Evolutionary conservation across 106 monocot species (phyloP).

Genomic region (Iris macrosiphon): DNA sequence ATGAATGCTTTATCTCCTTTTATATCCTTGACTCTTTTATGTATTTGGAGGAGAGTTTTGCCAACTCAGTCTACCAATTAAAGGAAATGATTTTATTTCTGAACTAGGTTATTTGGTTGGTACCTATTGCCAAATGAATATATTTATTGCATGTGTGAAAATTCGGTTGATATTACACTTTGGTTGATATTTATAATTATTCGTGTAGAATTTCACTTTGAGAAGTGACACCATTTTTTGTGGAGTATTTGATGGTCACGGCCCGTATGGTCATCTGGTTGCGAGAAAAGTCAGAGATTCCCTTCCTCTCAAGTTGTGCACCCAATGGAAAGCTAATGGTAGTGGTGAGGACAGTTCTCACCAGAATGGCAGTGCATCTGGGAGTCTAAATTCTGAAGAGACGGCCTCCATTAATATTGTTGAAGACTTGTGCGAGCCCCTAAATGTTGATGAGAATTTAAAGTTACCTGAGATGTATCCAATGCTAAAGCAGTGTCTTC

Average conservation of each 20-base stretch:
- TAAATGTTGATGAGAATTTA: conserved; percentile 25
- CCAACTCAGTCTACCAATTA: no score
- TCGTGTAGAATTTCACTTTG: conserved; percentile 54
- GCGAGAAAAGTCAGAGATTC: conserved; percentile 74
- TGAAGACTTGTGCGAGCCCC: conserved; percentile 37
- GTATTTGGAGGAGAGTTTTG: no score
- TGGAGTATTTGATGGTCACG: conserved; percentile 86
- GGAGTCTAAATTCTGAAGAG: conserved; percentile 35
- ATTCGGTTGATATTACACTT: no score
- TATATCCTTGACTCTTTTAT: no score
- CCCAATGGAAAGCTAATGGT: conserved; percentile 27
- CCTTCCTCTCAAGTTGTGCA: conserved; percentile 57
- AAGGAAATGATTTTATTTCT: no score
- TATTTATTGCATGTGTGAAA: no score
- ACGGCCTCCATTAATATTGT: conserved; percentile 22
- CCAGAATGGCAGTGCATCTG: conserved; percentile 6
- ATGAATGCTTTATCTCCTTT: no score
- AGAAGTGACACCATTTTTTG: conserved; percentile 65
- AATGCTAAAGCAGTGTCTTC: conserved; percentile 41
- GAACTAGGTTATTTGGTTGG: no score
- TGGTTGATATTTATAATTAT: no score
- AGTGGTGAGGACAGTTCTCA: conserved; percentile 10
- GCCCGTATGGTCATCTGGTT: conserved; percentile 71
- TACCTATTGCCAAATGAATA: no score
- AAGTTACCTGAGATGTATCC: conserved; percentile 47